Base-by-base conservation (phyloP, 1,284 basidiomycete species). In the Trichosporon sp. region DNA sequence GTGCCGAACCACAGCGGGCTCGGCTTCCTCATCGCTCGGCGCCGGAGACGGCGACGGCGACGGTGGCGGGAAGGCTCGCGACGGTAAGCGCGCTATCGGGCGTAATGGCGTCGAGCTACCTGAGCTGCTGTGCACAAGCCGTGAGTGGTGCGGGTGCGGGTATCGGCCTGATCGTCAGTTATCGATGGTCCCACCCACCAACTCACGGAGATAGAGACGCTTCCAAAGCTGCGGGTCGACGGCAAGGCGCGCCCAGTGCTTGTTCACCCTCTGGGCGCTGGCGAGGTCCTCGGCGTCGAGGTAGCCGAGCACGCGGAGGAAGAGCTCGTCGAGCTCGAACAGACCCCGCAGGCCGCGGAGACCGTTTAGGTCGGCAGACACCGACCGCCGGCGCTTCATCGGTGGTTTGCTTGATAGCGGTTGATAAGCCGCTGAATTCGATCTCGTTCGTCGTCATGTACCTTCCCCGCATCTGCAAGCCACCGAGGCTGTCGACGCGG, bases 161-260 rank as follows among this genome's bases (percentile, higher is more conserved):
- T 81, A 82, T 29, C 74, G 72, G n/a, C 69, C 80, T 80, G 62
- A 11, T 1, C 0, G 58, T 53, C 34, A 67, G 53, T 13, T 29
- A 35, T 11, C 18, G 15, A 6, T 3, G 12, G n/a, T 5, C 0
- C 3, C 6, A 6, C 1, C 18, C 42, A 23, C 18, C 42, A 23
- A 53, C 79, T 65, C 68, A 80, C 79, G 65, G 3, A 81, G 77
- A 70, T 82, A 81, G 15, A 81, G 69, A 18, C 75, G 72, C 70
- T 80, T 81, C 81, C 80, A 81, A 1, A 82, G 75, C 75, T 79
- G 80, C 18, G 78, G 80, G 75, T 83, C 82, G 31, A 79, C 56
- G 56, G 76, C 76, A 72, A 82, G 78, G n/a, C 68, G 68, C 15
- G 72, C 73, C 80, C 81, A 83, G 56, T 82, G 79, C 62, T 65